phyloP scores from a whole-genome alignment of 2,329 filamentous ascomycete genomes.

The Rutstroemia sp. region DNA sequence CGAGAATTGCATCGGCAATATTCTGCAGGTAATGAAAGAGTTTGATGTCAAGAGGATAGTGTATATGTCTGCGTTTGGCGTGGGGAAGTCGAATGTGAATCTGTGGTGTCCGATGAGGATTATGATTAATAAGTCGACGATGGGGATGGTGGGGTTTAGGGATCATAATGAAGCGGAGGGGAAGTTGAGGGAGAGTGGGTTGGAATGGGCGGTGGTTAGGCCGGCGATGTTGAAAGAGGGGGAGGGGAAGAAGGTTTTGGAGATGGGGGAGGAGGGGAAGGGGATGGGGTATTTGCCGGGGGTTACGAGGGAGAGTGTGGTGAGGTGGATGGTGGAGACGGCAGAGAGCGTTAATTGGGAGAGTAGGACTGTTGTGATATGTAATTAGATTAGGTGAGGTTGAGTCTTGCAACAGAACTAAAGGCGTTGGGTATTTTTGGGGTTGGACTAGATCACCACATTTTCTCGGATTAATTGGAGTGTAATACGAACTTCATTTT shows the following conservation, averaged over 20 bases:
- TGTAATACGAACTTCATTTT: not conserved
- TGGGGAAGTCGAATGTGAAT: slow-evolving; percentile 37
- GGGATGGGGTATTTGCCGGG: slow-evolving; percentile 12
- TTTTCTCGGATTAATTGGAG: no score
- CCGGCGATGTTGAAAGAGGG: slow-evolving; percentile 16
- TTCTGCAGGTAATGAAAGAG: slow-evolving; percentile 31
- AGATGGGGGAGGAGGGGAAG: slow-evolving; percentile 24
- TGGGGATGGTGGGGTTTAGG: slow-evolving; percentile 32
- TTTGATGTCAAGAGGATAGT: slow-evolving; percentile 35
- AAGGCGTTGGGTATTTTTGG: not conserved
- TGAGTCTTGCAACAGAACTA: not conserved
- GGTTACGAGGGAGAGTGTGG: slow-evolving; percentile 29
- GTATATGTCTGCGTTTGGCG: slow-evolving; percentile 44
- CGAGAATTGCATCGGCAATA: not conserved
- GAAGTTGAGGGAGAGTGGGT: not conserved
- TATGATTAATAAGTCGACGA: slow-evolving; percentile 40
- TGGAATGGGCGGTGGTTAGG: slow-evolving; percentile 17
- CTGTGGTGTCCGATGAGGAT: slow-evolving; percentile 36
- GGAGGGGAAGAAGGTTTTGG: slow-evolving; percentile 9
- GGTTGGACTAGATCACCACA: no score
- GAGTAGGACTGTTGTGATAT: slow-evolving; percentile 2
- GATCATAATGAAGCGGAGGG: slow-evolving; percentile 37
- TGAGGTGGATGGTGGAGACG: slow-evolving; percentile 36
- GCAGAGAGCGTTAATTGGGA: not conserved
- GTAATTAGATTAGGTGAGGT: slow-evolving; percentile 1